Conservation (phyloP, 2,329 filamentous ascomycete genomes). For the Ilyonectria destructans region DNA sequence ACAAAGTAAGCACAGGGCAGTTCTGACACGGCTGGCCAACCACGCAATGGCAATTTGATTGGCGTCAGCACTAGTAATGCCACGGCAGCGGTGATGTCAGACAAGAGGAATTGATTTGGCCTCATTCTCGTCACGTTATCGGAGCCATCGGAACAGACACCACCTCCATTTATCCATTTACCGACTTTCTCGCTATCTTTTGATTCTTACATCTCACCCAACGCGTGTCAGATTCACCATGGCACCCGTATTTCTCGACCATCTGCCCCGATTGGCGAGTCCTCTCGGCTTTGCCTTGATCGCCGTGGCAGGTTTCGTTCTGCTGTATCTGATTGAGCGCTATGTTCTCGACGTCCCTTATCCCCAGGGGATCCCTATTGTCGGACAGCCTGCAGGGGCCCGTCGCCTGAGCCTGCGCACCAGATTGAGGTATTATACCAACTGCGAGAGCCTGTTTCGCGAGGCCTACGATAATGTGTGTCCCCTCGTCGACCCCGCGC, state of each 20-base stretch:
- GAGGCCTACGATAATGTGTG: conserved; percentile 53
- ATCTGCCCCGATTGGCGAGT: conserved; percentile 27
- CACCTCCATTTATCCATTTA: background rate
- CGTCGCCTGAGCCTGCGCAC: conserved; percentile 52
- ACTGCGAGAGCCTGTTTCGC: conserved; percentile 50
- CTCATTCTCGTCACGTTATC: background rate
- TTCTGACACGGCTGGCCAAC: background rate
- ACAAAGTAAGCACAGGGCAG: too few species aligned
- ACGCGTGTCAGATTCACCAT: conserved; percentile 5
- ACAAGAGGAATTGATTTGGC: background rate
- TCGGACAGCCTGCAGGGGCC: conserved; percentile 47
- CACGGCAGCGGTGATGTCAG: background rate
- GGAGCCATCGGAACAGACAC: background rate
- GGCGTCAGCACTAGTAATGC: background rate
- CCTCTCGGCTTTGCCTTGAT: conserved; percentile 30
- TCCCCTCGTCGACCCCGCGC: background rate
- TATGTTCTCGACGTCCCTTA: conserved; percentile 43
- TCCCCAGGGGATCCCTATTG: conserved; percentile 44
- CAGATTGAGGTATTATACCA: conserved; percentile 48
- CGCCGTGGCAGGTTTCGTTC: background rate
- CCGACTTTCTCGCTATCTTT: background rate
- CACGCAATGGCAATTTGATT: background rate
- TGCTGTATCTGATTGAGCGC: conserved; percentile 42
- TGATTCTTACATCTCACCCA: background rate
- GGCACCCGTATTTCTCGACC: conserved; percentile 26